Base-by-base conservation (phyloP, 225 moss, liverwort and hornwort species). In the Neckera pumila region DNA sequence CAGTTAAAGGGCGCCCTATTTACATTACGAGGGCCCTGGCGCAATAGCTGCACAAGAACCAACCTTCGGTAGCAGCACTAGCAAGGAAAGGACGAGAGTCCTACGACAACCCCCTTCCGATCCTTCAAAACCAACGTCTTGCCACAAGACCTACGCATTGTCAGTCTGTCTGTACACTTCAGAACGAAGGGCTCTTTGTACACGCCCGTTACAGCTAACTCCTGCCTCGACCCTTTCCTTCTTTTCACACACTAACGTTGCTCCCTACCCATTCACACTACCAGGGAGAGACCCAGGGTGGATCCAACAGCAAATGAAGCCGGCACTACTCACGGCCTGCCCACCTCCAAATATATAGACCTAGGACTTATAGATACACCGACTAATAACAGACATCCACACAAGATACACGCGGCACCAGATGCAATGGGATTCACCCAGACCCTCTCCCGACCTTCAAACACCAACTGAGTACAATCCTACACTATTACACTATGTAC, bases 91-190 rank as follows among this genome's bases (percentile, higher is more conserved):
- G 92, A 96, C 89, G 28, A 84, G 89, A 86, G 93, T 63, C 90
- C 92, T 73, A 88, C 74, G 28, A 93, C 92, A 49, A 90, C 85
- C 92, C 84, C 91, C 90, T 90, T 91, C 92, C 92, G 90, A 95
- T 90, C 95, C 94, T 93, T 94, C 92, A 92, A 94, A 93, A 93
- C 93, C 96, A 94, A 93, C 86, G 91, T 92, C 94, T 94, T 94
- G 92, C 93, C 93, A 95, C 93, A 85, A 94, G 95, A 97, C 93
- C 98, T 97, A 93, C 94, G 91, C 94, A 94, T 93, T n/a, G n/a
- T n/a, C n/a, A n/a, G 95, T 94, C 95, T 95, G 97, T 97, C 97
- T 99, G 97, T 99, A 99, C 97, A 99, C 93, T 99, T 94, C 93
- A 91, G 92, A 95, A 97, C 93, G 95, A 91, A 95, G 96, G 92